A percentile compares a stretch with the other conserved stretches of the same genome.
Conservation (phyloP, 345 rosid genomes). For the Isatis tinctoria region DNA sequence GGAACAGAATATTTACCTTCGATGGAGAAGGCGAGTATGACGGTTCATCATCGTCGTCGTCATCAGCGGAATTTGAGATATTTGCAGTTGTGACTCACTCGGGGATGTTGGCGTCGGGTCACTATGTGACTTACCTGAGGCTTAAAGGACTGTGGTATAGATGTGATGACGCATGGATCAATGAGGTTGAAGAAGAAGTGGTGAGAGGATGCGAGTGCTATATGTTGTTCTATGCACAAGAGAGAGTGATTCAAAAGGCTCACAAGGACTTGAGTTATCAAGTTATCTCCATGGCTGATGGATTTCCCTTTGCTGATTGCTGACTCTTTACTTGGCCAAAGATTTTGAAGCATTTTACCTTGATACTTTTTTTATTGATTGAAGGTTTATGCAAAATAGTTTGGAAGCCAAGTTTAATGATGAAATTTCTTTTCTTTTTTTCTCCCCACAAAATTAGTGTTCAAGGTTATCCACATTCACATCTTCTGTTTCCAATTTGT, state of each 20-base stretch:
- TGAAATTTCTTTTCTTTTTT: not conserved
- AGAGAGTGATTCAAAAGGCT: constrained; percentile 43
- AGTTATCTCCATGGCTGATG: constrained; percentile 31
- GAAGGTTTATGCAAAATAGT: constrained; percentile 30
- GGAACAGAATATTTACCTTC: constrained; percentile 58
- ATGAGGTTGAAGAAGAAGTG: constrained; percentile 72
- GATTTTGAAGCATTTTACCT: constrained; percentile 27
- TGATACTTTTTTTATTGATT: constrained; percentile 19
- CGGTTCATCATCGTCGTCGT: constrained; percentile 21
- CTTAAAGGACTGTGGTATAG: constrained; percentile 74
- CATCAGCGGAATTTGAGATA: constrained; percentile 64
- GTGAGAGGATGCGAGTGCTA: constrained; percentile 90
- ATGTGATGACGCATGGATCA: constrained; percentile 94
- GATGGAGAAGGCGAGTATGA: constrained; percentile 57
- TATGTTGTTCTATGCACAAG: constrained; percentile 87
- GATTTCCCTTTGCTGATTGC: constrained; percentile 47
- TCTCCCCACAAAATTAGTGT: not conserved
- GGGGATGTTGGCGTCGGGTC: constrained; percentile 85
- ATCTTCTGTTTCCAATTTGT: not conserved
- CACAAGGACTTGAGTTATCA: constrained; percentile 35
- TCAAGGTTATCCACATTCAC: not conserved
- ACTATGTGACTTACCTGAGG: constrained; percentile 74
- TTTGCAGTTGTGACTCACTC: constrained; percentile 84
- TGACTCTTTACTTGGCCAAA: constrained; percentile 41
- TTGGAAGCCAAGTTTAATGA: constrained; percentile 25